Base-by-base conservation (phyloP, 257 asterid species). In the Fraxinus cuspidata region DNA sequence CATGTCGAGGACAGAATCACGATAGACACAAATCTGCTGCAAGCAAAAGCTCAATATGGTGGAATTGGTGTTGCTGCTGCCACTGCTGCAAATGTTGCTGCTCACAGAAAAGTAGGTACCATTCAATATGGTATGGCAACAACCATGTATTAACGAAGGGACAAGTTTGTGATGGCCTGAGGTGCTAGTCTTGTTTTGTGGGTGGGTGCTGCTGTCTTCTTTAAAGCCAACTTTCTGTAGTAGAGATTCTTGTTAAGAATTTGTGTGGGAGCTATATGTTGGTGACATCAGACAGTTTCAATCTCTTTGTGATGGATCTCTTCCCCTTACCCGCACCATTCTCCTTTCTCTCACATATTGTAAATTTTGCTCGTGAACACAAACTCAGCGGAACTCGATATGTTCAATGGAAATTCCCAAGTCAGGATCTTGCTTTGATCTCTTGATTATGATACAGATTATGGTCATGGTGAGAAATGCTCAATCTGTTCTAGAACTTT, bases 21-120 rank as follows among this genome's bases (percentile, higher is more conserved):
- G 8, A 83, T 91, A 1, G 94, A 91, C 79, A 84, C 96, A 13
- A 91, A 88, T 81, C 81, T 90, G 82, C 82, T 90, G 80, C 96
- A 90, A 71, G 83, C 87, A 1, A 91, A 86, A 87, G 83, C 91
- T 76, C 94, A 86, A 40, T 93, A 81, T 23, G 84, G 91, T 18
- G 94, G 96, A 42, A 76, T 87, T 37, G 88, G 93, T 47, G 80
- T 81, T 72, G 86, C 87, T 0, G 85, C 90, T 0, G 82, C 82
- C 5, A 80, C 83, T 13, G 80, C 84, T 11, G 37, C 83, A 15
- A 81, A 76, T 60, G 84, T 78, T 29, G 82, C 84, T 38, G 78
- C 83, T 13, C 87, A 84, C 68, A 67, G 88, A 15, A 86, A 86
- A 76, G 88, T 78, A 47, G 76, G 77, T 11, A 47, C 60, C 29